phyloP scores from a whole-genome alignment of 1,139 yeast genomes.

The Magnusiomyces tetraspermus region DNA sequence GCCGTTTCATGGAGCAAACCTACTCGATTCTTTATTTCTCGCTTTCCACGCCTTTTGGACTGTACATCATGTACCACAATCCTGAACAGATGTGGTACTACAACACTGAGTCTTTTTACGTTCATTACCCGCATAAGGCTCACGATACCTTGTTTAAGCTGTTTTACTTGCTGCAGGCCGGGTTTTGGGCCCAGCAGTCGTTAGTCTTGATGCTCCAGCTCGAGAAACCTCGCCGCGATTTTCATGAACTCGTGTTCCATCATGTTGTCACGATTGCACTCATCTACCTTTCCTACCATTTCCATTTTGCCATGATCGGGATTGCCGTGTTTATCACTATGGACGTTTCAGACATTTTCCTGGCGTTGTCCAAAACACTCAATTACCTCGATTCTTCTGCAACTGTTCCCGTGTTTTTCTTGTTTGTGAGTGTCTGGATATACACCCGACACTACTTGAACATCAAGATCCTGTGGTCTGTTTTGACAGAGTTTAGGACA shows the following conservation, averaged over 20 bases:
- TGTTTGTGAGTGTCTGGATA: slow-evolving; percentile 68
- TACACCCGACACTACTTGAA: slow-evolving; percentile 84
- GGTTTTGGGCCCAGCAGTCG: slow-evolving; percentile 96
- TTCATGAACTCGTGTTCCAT: slow-evolving; percentile 80
- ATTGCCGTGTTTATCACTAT: slow-evolving; percentile 81
- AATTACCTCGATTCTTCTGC: slow-evolving; percentile 67
- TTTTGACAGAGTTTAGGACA: slow-evolving; percentile 73
- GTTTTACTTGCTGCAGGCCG: slow-evolving; percentile 85
- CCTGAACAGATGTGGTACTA: slow-evolving; percentile 58
- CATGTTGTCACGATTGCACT: slow-evolving; percentile 86
- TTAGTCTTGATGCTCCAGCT: slow-evolving; percentile 70
- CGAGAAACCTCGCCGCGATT: slow-evolving; percentile 93
- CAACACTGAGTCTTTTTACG: slow-evolving; percentile 72
- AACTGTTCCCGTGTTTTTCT: slow-evolving; percentile 55
- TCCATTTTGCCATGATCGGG: slow-evolving; percentile 96
- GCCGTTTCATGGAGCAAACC: slow-evolving; percentile 87
- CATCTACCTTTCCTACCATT: slow-evolving; percentile 82
- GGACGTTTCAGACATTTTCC: slow-evolving; percentile 90
- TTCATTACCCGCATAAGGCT: slow-evolving; percentile 70
- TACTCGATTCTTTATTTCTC: slow-evolving; percentile 79
- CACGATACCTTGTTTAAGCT: slow-evolving; percentile 64
- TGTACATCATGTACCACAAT: slow-evolving; percentile 66
- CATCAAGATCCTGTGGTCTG: slow-evolving; percentile 73
- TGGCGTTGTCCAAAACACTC: slow-evolving; percentile 72
- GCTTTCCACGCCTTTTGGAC: slow-evolving; percentile 72